These are phyloP conservation scores for Inga oerstediana DNA, from an alignment of 306 rosid genomes.

Conservation along the genomic window DNA sequence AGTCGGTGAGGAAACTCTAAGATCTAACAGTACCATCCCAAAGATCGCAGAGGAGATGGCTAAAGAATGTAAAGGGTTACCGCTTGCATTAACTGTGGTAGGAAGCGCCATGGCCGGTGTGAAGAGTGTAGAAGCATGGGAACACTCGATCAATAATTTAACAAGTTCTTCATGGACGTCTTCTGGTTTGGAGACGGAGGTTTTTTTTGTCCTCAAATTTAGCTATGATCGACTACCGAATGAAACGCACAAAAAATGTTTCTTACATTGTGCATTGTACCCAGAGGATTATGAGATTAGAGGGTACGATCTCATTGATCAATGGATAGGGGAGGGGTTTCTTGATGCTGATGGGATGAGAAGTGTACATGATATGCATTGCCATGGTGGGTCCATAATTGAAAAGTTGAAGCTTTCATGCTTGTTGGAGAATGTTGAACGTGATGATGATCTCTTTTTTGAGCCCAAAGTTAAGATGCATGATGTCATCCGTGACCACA, in stretches of 20 bases:
- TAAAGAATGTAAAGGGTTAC: background rate
- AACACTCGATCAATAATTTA: background rate
- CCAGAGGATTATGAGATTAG: background rate
- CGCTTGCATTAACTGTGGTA: background rate
- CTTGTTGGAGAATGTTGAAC: background rate
- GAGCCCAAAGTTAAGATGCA: background rate
- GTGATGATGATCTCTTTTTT: too few relatives aligned
- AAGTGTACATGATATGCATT: background rate
- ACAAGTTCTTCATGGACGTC: background rate
- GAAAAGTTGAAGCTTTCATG: background rate
- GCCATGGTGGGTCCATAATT: background rate
- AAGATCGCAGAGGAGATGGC: background rate
- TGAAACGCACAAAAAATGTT: background rate
- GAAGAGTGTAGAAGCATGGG: background rate
- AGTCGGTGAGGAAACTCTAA: too few relatives aligned
- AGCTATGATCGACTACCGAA: background rate
- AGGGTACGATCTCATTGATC: background rate
- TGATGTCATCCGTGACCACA: background rate
- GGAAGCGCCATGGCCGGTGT: background rate
- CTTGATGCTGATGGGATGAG: background rate
- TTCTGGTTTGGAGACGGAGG: background rate
- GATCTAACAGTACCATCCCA: background rate
- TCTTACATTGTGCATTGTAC: background rate
- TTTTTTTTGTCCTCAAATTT: background rate
- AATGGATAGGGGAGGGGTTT: background rate